phyloP scores from a whole-genome alignment of 2,329 filamentous ascomycete genomes.

The Pestalotiopsis sp. region DNA sequence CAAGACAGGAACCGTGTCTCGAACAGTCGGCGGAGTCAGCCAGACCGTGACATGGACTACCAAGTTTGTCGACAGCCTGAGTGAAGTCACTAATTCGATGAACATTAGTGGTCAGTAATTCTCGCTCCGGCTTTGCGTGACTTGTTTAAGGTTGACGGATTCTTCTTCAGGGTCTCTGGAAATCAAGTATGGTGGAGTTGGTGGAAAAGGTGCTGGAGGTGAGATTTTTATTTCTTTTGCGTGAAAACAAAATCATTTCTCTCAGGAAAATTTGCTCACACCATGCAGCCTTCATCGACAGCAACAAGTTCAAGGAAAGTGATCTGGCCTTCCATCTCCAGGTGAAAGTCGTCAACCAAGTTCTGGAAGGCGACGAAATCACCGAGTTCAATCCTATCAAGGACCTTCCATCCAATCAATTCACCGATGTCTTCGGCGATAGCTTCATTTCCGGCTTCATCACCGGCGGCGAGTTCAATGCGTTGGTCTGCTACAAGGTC shows the following conservation, averaged over 20 bases:
- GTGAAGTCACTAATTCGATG: conserved; percentile 1
- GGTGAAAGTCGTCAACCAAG: not conserved
- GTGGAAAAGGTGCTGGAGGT: not conserved
- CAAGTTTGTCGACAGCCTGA: not conserved
- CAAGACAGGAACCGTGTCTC: not conserved
- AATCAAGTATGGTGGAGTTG: not conserved
- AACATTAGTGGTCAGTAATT: not conserved
- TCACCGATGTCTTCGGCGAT: not conserved
- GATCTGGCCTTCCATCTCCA: not conserved
- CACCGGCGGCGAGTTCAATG: not conserved
- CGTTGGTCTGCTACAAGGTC: not conserved
- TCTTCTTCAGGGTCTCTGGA: not conserved
- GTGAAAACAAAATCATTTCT: not conserved
- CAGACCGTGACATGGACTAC: not conserved
- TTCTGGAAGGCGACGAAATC: not conserved
- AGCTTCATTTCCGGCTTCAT: not conserved
- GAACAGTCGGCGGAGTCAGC: not conserved
- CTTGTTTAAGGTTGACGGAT: not conserved
- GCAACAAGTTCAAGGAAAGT: not conserved
- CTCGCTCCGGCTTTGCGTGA: not conserved
- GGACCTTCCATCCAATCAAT: not conserved
- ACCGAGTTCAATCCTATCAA: not conserved
- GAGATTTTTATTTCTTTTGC: not conserved
- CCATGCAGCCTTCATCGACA: not conserved
- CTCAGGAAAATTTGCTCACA: not conserved